Base-by-base conservation (phyloP, 768 basidiomycete genomes). In the Clitopilus hobsonii region DNA sequence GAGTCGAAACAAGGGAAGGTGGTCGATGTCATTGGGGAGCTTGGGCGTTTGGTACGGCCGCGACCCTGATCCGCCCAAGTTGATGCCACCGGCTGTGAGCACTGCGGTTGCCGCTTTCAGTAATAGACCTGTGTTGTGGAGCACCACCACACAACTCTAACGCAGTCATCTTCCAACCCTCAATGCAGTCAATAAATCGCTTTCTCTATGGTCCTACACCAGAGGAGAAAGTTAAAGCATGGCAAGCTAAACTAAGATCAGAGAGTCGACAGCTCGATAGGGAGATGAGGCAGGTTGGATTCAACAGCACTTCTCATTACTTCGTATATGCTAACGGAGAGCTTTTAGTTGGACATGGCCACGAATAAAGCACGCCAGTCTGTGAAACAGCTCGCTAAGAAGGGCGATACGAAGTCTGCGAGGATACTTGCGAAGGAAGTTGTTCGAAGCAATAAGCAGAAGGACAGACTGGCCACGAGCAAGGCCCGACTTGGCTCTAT, bases 141-240 rank as follows among this genome's bases (percentile, higher is more conserved):
- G 41, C 32, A 36, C 41, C 41, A 45, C 41, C 6, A 20, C 41
- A 45, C 41, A 10, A 20, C 41, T 45, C n/a, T 4, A 18, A 45
- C 16, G 22, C 41, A 45, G 41, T 36, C 49, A 30, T 50, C 11
- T 51, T 38, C 16, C 16, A n/a, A 23, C 4, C 50, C 14, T 14
- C 26, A 20, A 92, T 94, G 90, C 90, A 93, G 69, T 72, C 86
- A 28, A 88, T 98, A 66, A 95, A 93, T 68, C 85, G 94, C 38
- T 94, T 95, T 68, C 72, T 99, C 45, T 98, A 98, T 74, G 97
- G 97, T 2, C 96, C 94, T 16, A 93, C 96, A 0, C 89, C 95
- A 22, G 94, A 98, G 71, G 97, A 99, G 74, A 86, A 83, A 65
- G 88, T 98, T 11, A 83, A 89, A 51, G 80, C 82, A 71, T 99